Base-by-base conservation (phyloP, 768 basidiomycete species). In the Rhodotorula babjevae region DNA sequence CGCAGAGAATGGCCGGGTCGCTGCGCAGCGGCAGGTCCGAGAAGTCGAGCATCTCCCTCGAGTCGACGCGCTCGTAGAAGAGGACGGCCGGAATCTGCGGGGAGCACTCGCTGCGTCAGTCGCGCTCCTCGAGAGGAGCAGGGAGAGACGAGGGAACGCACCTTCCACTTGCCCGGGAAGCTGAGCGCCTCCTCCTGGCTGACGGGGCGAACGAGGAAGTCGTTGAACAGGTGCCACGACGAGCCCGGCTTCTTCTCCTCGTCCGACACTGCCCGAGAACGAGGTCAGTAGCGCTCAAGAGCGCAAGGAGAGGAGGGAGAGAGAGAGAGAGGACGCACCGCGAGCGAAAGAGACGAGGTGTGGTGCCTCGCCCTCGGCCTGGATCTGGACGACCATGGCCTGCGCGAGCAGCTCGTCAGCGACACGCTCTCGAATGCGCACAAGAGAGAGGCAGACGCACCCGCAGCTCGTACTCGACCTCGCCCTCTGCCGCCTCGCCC, bases 211-310 rank as follows among this genome's bases (percentile, higher is more conserved):
- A 99, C 96, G 2, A 88, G 85, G 78, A 99, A 99, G 79, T 99
- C 96, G 78, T 99, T 99, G 87, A 98, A 98, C 66, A 98, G 81
- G 77, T 89, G 89, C 96, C 96, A 99, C 87, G 86, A 65, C 87
- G 87, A 33, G 75, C 77, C 29, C 75, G 75, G 64, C 78, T 80
- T 78, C 88, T 57, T 87, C 1, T 66, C 75, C 25, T 68, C 75
- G 1, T 86, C 31, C 5, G 73, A 33, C 11, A 74, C 73, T 74
- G 65, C 11, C 4, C 3, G 61, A 16, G 1, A 12, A 5, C 2
- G 15, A 21, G 7, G 56, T 69, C 61, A 72, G 65, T 19, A 0
- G 1, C 11, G 15, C 27, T 10, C 15, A 1, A 12, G 4, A 23
- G 14, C 44, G 3, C 44, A 14, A 23, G 36, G n/a, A 29, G 15